phyloP scores from a whole-genome alignment of 352 stramenopile genomes.

The Globisporangium perplexum region DNA sequence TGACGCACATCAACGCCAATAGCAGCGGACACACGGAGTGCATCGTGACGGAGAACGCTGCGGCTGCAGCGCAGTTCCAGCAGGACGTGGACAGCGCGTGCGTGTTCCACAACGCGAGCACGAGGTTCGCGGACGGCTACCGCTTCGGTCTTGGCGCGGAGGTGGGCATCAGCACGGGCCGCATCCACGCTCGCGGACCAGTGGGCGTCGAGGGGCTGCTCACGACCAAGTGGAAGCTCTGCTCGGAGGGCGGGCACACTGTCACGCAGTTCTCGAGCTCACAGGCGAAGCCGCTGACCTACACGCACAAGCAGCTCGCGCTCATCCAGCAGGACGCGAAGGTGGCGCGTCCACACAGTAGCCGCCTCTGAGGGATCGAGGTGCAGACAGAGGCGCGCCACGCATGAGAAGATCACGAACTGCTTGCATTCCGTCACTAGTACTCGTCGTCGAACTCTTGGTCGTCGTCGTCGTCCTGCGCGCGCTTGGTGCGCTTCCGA shows the following conservation, averaged over 20 bases:
- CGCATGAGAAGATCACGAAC: too few species aligned
- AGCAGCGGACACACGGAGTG: conserved; percentile 96
- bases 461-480: conserved; percentile 31
- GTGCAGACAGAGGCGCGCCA: not conserved
- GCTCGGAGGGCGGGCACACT: conserved; percentile 78
- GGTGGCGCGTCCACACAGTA: conserved; percentile 60
- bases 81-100: conserved; percentile 93
- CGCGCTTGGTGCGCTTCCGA: conserved; percentile 54
- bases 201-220: conserved; percentile 96
- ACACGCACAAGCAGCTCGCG: conserved; percentile 76
- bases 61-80: conserved; percentile 65
- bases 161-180: conserved; percentile 96
- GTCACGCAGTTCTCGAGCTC: conserved; percentile 60
- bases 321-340: conserved; percentile 57
- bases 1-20: conserved; percentile 95
- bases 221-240: conserved; percentile 97
- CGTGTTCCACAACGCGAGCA: conserved; percentile 98
- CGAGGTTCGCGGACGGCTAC: conserved; percentile 94
- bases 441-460: conserved; percentile 39
- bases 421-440: conserved; percentile 6
- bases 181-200: conserved; percentile 95
- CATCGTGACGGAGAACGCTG: conserved; percentile 93
- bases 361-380: conserved; percentile 45
- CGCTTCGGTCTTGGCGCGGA: conserved; percentile 97
- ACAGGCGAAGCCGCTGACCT: conserved; percentile 39